phyloP scores from a whole-genome alignment of 768 basidiomycete species.

The Lentinula sp. region DNA sequence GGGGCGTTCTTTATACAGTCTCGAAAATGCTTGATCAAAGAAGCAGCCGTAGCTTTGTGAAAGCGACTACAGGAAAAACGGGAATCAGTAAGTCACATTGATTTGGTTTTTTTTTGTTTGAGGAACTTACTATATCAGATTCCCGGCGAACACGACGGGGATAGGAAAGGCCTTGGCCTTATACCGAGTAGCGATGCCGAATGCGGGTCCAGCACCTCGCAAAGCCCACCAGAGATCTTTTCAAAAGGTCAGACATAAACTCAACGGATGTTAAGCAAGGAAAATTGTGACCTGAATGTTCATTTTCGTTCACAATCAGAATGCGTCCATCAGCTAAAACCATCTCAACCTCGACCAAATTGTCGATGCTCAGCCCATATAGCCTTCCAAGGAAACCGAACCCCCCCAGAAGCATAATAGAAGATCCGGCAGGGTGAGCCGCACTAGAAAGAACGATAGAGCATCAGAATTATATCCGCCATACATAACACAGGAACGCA shows the following conservation, averaged over 20 bases:
- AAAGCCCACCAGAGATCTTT: constrained; percentile 86
- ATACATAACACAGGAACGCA: constrained; percentile 26
- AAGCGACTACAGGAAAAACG: constrained; percentile 56
- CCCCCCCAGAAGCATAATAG: constrained; percentile 79
- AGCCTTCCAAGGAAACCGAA: constrained; percentile 85
- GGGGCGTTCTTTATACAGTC: constrained; percentile 90
- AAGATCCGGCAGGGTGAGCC: constrained; percentile 75
- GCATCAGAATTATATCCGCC: background rate
- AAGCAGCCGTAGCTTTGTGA: constrained; percentile 79
- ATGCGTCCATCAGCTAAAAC: constrained; percentile 89
- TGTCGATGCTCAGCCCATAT: constrained; percentile 84
- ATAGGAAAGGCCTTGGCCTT: constrained; percentile 86
- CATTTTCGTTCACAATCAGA: constrained; percentile 65
- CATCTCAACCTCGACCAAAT: constrained; percentile 86
- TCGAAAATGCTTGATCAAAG: constrained; percentile 85
- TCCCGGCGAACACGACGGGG: constrained; percentile 88
- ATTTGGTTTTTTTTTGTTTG: background rate
- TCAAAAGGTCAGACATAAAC: background rate
- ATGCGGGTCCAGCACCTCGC: constrained; percentile 74
- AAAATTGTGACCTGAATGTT: constrained; percentile 49
- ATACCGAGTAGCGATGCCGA: constrained; percentile 87
- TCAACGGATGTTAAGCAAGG: background rate
- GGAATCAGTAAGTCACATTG: background rate
- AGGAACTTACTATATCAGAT: constrained; percentile 76
- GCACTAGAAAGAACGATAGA: constrained; percentile 34